phyloP scores from a whole-genome alignment of 192 early-diverging fungal genomes.

The Gryganskiella cystojenkinii region DNA sequence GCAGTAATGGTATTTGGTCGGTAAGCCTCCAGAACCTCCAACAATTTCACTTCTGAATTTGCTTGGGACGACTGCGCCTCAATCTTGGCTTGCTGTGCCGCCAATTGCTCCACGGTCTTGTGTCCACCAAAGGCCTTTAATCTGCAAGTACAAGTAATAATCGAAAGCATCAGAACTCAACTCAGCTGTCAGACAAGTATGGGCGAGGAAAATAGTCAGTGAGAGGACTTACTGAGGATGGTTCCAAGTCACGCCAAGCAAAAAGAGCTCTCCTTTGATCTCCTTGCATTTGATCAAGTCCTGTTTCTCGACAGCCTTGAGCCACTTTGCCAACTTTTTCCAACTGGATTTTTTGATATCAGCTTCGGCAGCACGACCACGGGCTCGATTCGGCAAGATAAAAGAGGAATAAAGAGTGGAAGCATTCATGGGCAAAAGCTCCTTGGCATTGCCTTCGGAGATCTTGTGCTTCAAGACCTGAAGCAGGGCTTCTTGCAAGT shows the following conservation, averaged over 20 bases:
- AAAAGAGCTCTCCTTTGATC: slow-evolving; percentile 68
- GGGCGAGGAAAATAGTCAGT: too few species aligned
- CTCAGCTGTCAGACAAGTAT: too few species aligned
- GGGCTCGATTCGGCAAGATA: slow-evolving; percentile 75
- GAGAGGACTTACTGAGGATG: slow-evolving; percentile 62
- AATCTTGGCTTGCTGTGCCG: slow-evolving; percentile 33
- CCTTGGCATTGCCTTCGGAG: slow-evolving; percentile 59
- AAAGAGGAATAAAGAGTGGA: slow-evolving; percentile 82
- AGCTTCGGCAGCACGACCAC: slow-evolving; percentile 59
- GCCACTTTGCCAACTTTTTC: slow-evolving; percentile 91
- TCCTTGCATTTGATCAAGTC: slow-evolving; percentile 89
- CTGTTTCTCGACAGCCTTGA: slow-evolving; percentile 89
- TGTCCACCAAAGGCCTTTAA: slow-evolving; percentile 31
- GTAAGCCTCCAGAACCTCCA: slow-evolving; percentile 63
- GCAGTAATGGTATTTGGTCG: slow-evolving; percentile 59
- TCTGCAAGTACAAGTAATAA: slow-evolving; percentile 8
- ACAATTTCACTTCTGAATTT: slow-evolving; percentile 9
- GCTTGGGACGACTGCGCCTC: slow-evolving; percentile 15
- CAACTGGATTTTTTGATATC: slow-evolving; percentile 88
- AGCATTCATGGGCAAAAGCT: slow-evolving; percentile 76
- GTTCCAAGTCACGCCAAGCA: slow-evolving; percentile 69
- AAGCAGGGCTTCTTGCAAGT: slow-evolving; percentile 75
- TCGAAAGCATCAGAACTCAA: too few species aligned
- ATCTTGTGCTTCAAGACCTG: slow-evolving; percentile 78
- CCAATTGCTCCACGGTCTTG: slow-evolving; percentile 49